Evolutionary conservation across 352 stramenopile genomes (phyloP), one percentile per base, ranked within the genome.

Genomic region (Thraustotheca clavata): DNA sequence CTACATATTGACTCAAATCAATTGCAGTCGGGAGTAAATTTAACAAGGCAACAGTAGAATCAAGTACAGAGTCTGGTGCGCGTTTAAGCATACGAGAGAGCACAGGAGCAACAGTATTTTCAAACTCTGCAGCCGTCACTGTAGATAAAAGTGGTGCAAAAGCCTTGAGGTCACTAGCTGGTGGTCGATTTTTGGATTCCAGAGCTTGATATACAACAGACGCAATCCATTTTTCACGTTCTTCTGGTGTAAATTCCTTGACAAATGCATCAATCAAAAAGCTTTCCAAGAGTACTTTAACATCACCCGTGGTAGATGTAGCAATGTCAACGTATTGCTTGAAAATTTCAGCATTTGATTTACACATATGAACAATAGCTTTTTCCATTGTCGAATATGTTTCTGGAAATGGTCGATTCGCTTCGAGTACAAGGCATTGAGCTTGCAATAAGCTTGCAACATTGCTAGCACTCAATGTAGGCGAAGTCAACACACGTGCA

Each of bases 51-150:
- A 70, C 73, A 3, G 78, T 70, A 6, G 79, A 73, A 66, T 92
- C 80, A 29, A 95, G 71, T 27, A 84, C 73, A 34, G 77, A 79
- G 62, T 95, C 86, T 0, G 86, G 83, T 29, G 82, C 85, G 63
- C 89, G 89, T 71, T 91, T 93, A 57, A 95, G 74, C 73, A 87
- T 76, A 66, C 89, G 89, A 31, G 75, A 65, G 40, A 92, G 63
- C 16, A 76, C 71, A 1, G 82, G 86, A 61, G 88, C 71, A 33
- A 95, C 70, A 20, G 84, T 59, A 40, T 67, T 36, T 39, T 90
- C 82, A 16, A 95, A 93, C 34, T 84, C 77, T 11, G 74, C 72
- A 34, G 72, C 63, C n/a, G 69, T 76, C 16, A 94, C 61, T 2
- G 62, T 69, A 59, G 77, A 71, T 48, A 93, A 82, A 31, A 83